Evolutionary conservation across 2,329 filamentous ascomycete genomes (phyloP), one percentile per base, ranked within the genome.

Genomic region (Colletotrichum sp.): DNA sequence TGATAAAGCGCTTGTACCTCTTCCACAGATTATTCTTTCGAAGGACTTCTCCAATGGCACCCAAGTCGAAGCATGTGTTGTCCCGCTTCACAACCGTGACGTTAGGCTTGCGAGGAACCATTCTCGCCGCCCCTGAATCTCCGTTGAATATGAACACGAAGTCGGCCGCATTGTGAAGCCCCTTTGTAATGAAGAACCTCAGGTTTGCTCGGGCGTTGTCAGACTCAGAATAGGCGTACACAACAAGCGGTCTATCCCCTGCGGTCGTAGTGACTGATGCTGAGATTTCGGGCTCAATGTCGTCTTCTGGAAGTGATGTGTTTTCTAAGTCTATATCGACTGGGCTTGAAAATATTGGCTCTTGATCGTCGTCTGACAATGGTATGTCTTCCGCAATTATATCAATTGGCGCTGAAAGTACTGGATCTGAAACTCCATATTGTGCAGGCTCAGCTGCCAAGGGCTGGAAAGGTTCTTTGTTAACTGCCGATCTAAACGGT

Each of bases 121-220:
- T 65, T 5, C 64, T 28, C 57, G 77, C 69, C 6, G 78, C 79
- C 62, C 82, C 79, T 39, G 81, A 80, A 34, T 81, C 78, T 44
- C 84, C 85, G 71, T 85, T 84, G 68, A 86, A 79, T 72, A 86
- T 83, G 78, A 86, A 86, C 76, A 86, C 78, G 75, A 86, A 86
- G 78, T 86, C 84, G 64, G 84, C 84, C 0, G 78, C 80, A 26
- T 70, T 79, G 77, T 86, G 83, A 6, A 86, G 78, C 36, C 83
- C 85, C 69, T 85, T 81, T 34, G 77, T 64, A 16, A 86, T 69
- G 77, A 86, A 86, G 77, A 82, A 86, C 21, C 78, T 55, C 15
- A 86, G 75, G 78, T 85, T 85, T 60, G 78, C 76, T 34, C 81
- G 83, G 39, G 81, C 80, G 44, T 71, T 77, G 3, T 78, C 78